Evolutionary conservation across 2,329 filamentous ascomycete genomes (phyloP).

Genomic region (Apiospora kogelbergensis): DNA sequence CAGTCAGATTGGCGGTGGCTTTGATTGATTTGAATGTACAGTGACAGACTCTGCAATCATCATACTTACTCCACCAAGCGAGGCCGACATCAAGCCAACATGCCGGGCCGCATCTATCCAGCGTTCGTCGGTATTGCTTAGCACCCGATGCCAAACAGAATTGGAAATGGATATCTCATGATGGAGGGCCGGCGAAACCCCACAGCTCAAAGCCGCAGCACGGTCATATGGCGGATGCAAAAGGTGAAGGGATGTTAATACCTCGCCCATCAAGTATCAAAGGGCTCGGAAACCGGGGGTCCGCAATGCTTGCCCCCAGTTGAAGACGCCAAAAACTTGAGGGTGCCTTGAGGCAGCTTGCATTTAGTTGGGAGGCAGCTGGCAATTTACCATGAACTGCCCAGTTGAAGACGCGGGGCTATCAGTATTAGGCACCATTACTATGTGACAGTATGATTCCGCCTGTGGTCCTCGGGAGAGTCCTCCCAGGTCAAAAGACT

Average conservation of each 20-base stretch:
- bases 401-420: neutral
- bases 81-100: neutral
- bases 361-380: neutral
- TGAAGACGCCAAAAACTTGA: neutral
- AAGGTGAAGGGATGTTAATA: neutral
- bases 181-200: neutral
- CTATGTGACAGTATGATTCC: neutral
- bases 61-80: neutral
- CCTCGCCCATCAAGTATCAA: neutral
- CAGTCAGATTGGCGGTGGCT: slow-evolving; percentile 75
- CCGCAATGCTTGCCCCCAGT: neutral
- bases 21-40: slow-evolving; percentile 25
- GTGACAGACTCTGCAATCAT: slow-evolving; percentile 3
- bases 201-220: neutral
- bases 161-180: neutral
- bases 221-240: neutral
- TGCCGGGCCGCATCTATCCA: neutral
- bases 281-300: neutral
- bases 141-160: neutral
- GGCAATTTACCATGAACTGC: neutral
- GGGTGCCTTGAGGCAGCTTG: neutral
- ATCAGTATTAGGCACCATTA: neutral
- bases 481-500: neutral
- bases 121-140: neutral
- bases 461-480: neutral